Base-by-base conservation (phyloP, 495 filamentous ascomycete species). In the Neurospora hispaniola region DNA sequence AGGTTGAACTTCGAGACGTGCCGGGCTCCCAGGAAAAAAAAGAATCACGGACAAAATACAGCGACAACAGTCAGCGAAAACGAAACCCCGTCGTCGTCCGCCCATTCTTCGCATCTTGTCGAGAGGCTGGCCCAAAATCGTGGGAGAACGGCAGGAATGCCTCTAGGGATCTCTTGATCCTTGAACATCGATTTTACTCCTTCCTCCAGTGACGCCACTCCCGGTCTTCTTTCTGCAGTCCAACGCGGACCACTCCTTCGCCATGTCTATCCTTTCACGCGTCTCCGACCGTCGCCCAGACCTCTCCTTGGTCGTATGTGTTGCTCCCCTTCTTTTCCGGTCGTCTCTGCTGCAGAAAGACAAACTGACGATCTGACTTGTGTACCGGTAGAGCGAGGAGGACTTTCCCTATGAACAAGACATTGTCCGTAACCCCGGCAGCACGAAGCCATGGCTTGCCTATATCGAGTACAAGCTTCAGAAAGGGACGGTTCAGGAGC, bases 371-470 rank as follows among this genome's bases (percentile, higher is more conserved):
- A n/a, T 66, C n/a, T 31, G 23, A 40, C 10, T 66, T 43, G 23
- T 62, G 54, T 31, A 16, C 54, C 12, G 23, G 12, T 73, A 92
- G 91, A 90, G 91, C 71, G 91, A 94, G 74, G 92, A 95, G 79
- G 96, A 99, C 81, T 89, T 91, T 43, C 87, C 97, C 41, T 98
- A 98, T 84, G 96, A 99, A 82, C 94, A 97, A 82, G 96, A 99
- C 83, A 89, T 99, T 66, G 84, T 94, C 54, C 90, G 94, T 73
- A 91, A 96, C 81, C 90, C 90, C 9, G 92, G 90, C 76, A 96
- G 89, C 79, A 89, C 94, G 75, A 97, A 96, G 82, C 95, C 96
- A 80, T 99, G 96, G 96, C 86, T 98, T 71, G 90, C 92, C 72
- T 99, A 99, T 78, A 92, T 94, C 81, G 92, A 94, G 76, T 93